phyloP scores from a whole-genome alignment of 176 grass and related monocot species.

The Avena sativa region DNA sequence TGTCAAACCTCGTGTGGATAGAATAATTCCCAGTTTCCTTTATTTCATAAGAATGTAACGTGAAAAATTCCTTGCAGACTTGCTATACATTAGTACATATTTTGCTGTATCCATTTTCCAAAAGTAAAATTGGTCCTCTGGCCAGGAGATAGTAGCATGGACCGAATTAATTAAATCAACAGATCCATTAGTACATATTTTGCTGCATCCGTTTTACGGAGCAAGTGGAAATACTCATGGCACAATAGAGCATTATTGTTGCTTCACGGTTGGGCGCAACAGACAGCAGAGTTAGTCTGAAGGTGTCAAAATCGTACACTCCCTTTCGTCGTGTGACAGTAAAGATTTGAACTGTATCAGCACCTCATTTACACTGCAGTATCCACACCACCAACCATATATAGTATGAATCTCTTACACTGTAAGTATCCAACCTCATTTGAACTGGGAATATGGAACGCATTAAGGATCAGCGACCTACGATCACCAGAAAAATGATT shows the following conservation, averaged over 20 bases:
- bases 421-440: too few relatives aligned
- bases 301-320: neutral
- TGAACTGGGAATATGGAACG: neutral
- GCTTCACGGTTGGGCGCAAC: neutral
- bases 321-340: too few relatives aligned
- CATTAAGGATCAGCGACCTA: too few relatives aligned
- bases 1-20: neutral
- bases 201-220: neutral
- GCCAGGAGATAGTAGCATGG: neutral
- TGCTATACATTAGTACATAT: neutral
- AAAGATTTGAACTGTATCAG: too few relatives aligned
- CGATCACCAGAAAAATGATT: slow-evolving; percentile 45
- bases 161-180: neutral
- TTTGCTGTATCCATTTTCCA: neutral
- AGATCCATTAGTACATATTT: neutral
- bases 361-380: neutral
- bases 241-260: neutral
- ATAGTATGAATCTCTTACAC: too few relatives aligned
- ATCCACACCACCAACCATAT: neutral
- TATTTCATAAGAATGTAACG: neutral
- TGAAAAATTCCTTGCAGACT: neutral
- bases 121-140: neutral
- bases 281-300: neutral
- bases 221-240: neutral
- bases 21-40: too few relatives aligned